These are phyloP conservation scores for Elaeis guineensis DNA, from an alignment of 176 grass and related monocot genomes.

Conservation along the genomic window DNA sequence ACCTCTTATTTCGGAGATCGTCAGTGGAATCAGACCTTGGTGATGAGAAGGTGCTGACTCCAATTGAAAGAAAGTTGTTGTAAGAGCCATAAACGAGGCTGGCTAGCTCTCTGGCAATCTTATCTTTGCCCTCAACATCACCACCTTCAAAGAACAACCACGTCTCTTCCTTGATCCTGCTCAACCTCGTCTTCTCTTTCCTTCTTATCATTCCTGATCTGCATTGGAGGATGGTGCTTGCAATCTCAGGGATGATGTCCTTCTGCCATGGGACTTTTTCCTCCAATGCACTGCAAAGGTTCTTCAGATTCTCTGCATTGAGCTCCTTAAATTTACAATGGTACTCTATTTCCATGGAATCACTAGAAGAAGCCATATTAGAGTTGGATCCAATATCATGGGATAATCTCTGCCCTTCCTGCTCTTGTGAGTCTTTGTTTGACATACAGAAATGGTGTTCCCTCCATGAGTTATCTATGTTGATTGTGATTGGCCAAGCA, in stretches of 20 bases:
- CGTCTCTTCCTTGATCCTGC: conserved; percentile 62
- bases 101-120: conserved; percentile 62
- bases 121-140: conserved; percentile 59
- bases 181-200: conserved; percentile 23
- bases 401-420: too few relatives aligned
- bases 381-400: background rate
- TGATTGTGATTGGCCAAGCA: too few relatives aligned
- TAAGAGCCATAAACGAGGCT: conserved; percentile 70
- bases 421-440: too few relatives aligned
- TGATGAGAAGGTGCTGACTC: conserved; percentile 16
- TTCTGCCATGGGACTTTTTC: conserved; percentile 82
- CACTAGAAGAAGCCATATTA: conserved; percentile 16
- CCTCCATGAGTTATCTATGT: too few relatives aligned
- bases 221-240: conserved; percentile 66
- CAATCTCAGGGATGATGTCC: conserved; percentile 59
- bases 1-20: conserved; percentile 43
- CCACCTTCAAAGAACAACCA: conserved; percentile 81
- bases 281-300: conserved; percentile 66
- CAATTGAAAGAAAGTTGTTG: conserved; percentile 33
- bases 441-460: too few relatives aligned
- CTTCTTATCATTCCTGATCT: conserved; percentile 65
- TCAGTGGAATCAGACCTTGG: conserved; percentile 24
- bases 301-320: conserved; percentile 76
- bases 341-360: conserved; percentile 57
- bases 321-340: conserved; percentile 91